Evolutionary conservation across 2,329 filamentous ascomycete species (phyloP), one percentile per base, ranked within the genome.

Genomic region (Diaporthe ilicicola): DNA sequence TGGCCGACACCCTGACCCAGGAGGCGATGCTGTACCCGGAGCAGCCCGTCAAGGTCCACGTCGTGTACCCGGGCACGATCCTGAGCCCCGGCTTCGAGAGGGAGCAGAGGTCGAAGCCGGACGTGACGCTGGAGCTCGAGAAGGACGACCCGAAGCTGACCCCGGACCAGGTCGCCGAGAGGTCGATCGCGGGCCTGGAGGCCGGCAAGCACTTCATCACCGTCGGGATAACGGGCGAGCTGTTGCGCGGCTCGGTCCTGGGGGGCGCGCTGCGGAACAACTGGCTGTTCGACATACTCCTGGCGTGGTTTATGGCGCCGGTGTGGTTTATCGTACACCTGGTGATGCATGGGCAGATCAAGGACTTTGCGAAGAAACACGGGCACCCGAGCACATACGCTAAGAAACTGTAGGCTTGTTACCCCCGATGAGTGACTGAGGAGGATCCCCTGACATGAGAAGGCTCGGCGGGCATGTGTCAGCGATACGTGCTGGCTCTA

Each of bases 11-110:
- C 0, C 85, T 99, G 62, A 90, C 90, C 27, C 93, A 95, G 78
- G 96, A 99, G 82, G 84, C 97, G 53, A 86, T 94, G 76, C 84
- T 98, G 65, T 99, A 98, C 84, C 94, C 95, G 67, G 89, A 92
- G 53, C 77, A 79, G 59, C 80, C 80, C 2, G 91, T 98, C 67
- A 90, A 92, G 76, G 86, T 98, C 24, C 94, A 97, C 77, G 88
- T 94, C 51, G 89, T 98, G 15, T 93, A 91, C 76, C 96, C 96
- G 0, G 95, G 93, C 67, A 94, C 92, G 3, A 98, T 99, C 74
- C 85, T 90, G 17, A 91, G 89, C 7, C 91, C 94, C 0, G 94
- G 95, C 0, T 88, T 92, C 65, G 91, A 91, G 72, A 85, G 88
- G 22, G 95, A 98, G 83, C 91, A 97, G 77, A 81, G 84, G 76